phyloP scores from a whole-genome alignment of 2,329 filamentous ascomycete genomes.

The Rhinocladiella similis region DNA sequence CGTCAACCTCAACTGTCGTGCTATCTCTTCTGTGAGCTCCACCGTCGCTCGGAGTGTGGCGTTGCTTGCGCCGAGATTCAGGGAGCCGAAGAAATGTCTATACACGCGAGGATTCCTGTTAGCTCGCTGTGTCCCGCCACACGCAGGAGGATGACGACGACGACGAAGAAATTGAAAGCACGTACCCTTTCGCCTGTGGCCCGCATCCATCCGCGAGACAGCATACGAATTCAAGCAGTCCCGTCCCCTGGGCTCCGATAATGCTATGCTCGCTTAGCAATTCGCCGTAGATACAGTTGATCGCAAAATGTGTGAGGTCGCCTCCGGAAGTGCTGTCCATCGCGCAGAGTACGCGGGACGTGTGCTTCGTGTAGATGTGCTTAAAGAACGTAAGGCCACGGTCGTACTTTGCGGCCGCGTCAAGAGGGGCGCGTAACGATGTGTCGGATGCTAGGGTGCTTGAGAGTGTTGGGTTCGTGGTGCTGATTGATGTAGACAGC shows the following conservation, averaged over 20 bases:
- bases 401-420: slow-evolving; percentile 23
- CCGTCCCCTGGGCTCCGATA: slow-evolving; percentile 30
- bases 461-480: slow-evolving; percentile 20
- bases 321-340: slow-evolving; percentile 32
- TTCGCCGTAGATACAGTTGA: slow-evolving; percentile 33
- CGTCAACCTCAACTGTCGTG: slow-evolving; percentile 19
- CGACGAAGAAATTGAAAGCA: slow-evolving; percentile 3
- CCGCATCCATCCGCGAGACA: slow-evolving; percentile 33
- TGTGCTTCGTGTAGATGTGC: slow-evolving; percentile 33
- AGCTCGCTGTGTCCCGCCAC: background rate
- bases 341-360: slow-evolving; percentile 27
- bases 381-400: slow-evolving; percentile 32
- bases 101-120: background rate
- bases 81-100: slow-evolving; percentile 33
- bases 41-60: slow-evolving; percentile 25
- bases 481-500: slow-evolving; percentile 28
- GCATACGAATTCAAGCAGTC: slow-evolving; percentile 34
- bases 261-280: slow-evolving; percentile 31
- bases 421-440: slow-evolving; percentile 25
- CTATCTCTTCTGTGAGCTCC: slow-evolving; percentile 27
- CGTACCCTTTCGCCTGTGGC: slow-evolving; percentile 34
- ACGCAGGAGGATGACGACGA: background rate
- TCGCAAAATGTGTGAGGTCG: slow-evolving; percentile 32
- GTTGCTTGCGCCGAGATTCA: slow-evolving; percentile 30
- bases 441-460: slow-evolving; percentile 19